Evolutionary conservation across 768 basidiomycete genomes (phyloP).

Genomic region (Leccinum incarnatum): DNA sequence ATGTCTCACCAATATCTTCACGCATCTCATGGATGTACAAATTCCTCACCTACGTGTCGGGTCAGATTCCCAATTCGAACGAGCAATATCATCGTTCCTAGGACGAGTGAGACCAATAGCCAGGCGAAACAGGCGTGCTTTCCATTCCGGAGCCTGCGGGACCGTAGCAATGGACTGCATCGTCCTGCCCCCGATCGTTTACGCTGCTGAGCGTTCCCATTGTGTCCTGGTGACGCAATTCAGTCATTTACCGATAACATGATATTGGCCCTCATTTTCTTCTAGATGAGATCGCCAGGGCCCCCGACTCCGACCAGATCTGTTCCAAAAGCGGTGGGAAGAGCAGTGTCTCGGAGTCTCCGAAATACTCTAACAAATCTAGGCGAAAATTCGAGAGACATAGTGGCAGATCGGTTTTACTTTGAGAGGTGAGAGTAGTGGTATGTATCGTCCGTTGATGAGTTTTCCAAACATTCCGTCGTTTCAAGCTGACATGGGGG

Average conservation of each 20-base stretch:
- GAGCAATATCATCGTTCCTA: slow-evolving; percentile 15
- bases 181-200: slow-evolving; percentile 20
- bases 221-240: slow-evolving; percentile 24
- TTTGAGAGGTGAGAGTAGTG: not conserved
- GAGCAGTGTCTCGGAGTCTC: not conserved
- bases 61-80: slow-evolving; percentile 24
- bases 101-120: slow-evolving; percentile 18
- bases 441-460: not conserved
- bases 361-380: not conserved
- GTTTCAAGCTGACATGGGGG: slow-evolving; percentile 17
- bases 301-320: slow-evolving; percentile 13
- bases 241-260: slow-evolving; percentile 18
- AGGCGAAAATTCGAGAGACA: not conserved
- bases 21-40: slow-evolving; percentile 10
- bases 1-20: slow-evolving; percentile 14
- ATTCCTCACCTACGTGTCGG: slow-evolving; percentile 21
- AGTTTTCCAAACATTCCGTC: slow-evolving; percentile 5
- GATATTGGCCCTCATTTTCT: slow-evolving; percentile 10
- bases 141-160: slow-evolving; percentile 29
- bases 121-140: slow-evolving; percentile 31
- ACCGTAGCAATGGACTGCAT: slow-evolving; percentile 21
- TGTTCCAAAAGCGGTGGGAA: slow-evolving; percentile 7
- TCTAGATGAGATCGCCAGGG: slow-evolving; percentile 18
- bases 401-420: not conserved
- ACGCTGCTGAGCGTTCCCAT: slow-evolving; percentile 9